phyloP scores from a whole-genome alignment of 768 basidiomycete genomes.

The Gloeostereum incarnatum region DNA sequence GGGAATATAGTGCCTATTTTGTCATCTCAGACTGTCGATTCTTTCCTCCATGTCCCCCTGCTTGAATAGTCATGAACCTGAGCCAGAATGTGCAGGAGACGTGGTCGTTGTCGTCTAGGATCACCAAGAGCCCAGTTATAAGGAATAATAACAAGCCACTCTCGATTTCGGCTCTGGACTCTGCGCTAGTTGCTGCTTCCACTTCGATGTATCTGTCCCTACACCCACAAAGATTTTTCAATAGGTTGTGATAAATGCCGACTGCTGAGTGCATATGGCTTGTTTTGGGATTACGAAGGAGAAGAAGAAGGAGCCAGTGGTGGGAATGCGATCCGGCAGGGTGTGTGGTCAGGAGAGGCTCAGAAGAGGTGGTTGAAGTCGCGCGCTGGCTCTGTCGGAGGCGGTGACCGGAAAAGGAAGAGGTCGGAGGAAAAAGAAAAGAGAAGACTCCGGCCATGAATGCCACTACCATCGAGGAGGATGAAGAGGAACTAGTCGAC shows the following conservation, averaged over 20 bases:
- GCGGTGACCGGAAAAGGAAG: conserved; percentile 15
- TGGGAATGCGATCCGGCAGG: conserved; percentile 49
- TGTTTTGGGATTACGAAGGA: conserved; percentile 60
- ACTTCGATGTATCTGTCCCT: conserved; percentile 75
- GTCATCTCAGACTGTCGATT: no score
- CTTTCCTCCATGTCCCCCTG: no score
- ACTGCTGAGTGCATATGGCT: conserved; percentile 75
- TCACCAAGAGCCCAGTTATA: no score
- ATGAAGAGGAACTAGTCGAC: conserved; percentile 40
- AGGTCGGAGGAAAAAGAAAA: conserved; percentile 25
- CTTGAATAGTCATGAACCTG: no score
- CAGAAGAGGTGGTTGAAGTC: conserved; percentile 30
- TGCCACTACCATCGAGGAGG: conserved; percentile 27
- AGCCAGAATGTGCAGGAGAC: no score
- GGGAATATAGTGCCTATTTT: no score
- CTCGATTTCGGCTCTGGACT: no score
- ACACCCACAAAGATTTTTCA: conserved; percentile 68
- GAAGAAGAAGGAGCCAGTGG: conserved; percentile 68
- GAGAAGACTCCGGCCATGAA: conserved; percentile 5
- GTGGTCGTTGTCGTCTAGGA: no score
- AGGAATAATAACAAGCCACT: no score
- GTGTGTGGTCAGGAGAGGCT: conserved; percentile 31
- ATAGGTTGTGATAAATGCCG: conserved; percentile 81
- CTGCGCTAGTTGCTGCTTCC: no score
- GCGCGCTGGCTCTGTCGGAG: no score